These are phyloP conservation scores for Vigna reflexopilosa DNA, from an alignment of 306 rosid genomes.

Conservation along the genomic window DNA sequence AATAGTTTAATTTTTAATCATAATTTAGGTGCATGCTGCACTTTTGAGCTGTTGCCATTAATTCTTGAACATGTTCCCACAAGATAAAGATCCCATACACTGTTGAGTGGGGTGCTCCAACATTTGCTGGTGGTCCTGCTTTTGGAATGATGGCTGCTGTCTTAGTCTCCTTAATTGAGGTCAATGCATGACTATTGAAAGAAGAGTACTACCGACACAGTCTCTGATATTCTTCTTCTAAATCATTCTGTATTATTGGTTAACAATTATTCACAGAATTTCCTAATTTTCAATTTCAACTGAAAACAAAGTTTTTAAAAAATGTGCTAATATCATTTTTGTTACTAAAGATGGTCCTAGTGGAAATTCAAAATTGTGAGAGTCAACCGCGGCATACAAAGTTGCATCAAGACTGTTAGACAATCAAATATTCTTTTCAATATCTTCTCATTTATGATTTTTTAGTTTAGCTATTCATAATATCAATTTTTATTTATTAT, in stretches of 20 bases:
- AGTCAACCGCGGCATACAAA: conserved; percentile 98
- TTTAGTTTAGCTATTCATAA: no score
- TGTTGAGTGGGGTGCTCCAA: conserved; percentile 98
- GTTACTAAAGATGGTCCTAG: background rate
- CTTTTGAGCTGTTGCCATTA: conserved; percentile 24
- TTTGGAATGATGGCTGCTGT: conserved; percentile 98
- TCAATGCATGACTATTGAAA: conserved; percentile 26
- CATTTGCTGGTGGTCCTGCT: conserved; percentile 89
- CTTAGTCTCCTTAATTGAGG: conserved; percentile 96
- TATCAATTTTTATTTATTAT: no score
- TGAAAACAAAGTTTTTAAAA: background rate
- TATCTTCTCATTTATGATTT: no score
- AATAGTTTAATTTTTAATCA: conserved; percentile 15
- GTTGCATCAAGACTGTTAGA: conserved; percentile 74
- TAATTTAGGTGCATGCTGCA: background rate
- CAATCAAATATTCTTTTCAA: no score
- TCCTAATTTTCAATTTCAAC: background rate
- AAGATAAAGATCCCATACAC: conserved; percentile 97
- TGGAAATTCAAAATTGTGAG: conserved; percentile 28
- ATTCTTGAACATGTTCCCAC: conserved; percentile 44
- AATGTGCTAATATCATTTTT: background rate
- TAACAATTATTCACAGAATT: background rate
- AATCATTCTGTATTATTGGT: background rate
- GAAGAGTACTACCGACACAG: background rate
- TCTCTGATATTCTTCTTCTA: background rate